A percentile compares a stretch with the other conserved stretches of the same genome.
These are phyloP conservation scores for Sphagnum tenellum DNA, from an alignment of 225 moss, liverwort and hornwort genomes.

Conservation along the genomic window DNA sequence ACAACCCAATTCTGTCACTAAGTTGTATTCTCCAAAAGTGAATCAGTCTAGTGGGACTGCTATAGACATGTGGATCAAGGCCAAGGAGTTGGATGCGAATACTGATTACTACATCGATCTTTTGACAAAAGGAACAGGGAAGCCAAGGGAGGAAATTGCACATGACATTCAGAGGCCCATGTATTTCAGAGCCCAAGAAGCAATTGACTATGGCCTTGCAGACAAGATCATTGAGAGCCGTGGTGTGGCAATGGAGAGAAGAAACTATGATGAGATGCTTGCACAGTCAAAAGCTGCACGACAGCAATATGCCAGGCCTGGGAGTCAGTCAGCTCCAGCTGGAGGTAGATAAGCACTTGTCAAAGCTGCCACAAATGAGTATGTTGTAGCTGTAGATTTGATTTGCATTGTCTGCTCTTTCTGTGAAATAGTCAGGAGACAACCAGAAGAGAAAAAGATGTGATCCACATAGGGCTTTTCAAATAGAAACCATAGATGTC, in stretches of 20 bases:
- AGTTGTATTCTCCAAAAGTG: constrained; percentile 96
- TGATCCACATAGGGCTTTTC: too few relatives aligned
- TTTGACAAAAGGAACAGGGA: constrained; percentile 79
- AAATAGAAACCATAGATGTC: too few relatives aligned
- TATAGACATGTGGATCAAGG: constrained; percentile 99
- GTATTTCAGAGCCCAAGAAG: constrained; percentile 94
- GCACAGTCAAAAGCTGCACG: constrained; percentile 70
- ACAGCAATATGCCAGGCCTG: constrained; percentile 54
- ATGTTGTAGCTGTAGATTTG: too few relatives aligned
- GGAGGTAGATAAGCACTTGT: constrained; percentile 14
- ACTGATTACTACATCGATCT: constrained; percentile 88
- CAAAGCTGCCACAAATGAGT: background rate
- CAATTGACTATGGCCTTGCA: constrained; percentile 95
- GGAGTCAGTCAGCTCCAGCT: constrained; percentile 60
- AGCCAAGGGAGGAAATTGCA: constrained; percentile 74
- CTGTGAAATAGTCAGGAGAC: too few relatives aligned
- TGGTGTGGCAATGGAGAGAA: constrained; percentile 92
- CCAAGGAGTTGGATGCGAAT: constrained; percentile 87
- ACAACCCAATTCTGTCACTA: constrained; percentile 93
- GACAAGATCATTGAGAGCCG: constrained; percentile 93
- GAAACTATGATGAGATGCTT: constrained; percentile 97
- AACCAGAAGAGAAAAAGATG: too few relatives aligned
- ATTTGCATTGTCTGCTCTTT: too few relatives aligned
- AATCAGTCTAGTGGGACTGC: constrained; percentile 89
- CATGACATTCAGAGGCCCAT: constrained; percentile 78